Evolutionary conservation across 192 early-diverging fungal genomes (phyloP), one percentile per base, ranked within the genome.

Genomic region (Backusella tuberculispora): DNA sequence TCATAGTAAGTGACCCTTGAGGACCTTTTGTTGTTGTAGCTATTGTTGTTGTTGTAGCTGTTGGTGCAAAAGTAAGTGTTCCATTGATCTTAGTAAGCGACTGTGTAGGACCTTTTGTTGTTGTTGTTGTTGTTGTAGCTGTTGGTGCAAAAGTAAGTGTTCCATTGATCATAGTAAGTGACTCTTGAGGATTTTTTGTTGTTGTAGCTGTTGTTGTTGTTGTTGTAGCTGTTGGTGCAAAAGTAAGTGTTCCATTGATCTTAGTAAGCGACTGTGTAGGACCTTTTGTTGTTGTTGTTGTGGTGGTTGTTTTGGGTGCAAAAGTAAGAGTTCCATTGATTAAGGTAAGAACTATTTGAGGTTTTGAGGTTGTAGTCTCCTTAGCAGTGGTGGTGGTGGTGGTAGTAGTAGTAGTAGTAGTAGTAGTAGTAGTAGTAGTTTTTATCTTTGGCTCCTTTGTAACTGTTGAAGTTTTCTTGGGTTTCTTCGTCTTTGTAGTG

Each of bases 351-450:
- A 26, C 9, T 19, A 26, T 60, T 10, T 13, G 53, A 60, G 21
- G 53, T 26, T 60, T 13, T 24, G 21, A 19, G 26, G 53, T 26
- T 5, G 53, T 24, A 6, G 68, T 69, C 24, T n/a, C 41, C 19
- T 42, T 37, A 40, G 66, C 19, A 10, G 53, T 10, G n/a, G 46
- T 40, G 19, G 65, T 68, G 12, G 75, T 68, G 15, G 73, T 71
- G 21, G 44, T 13, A 7, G 24, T 29, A 0, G 19, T 17, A 14
- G 50, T 40, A 12, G 19, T 34, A 12, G 41, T 48, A 29, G 63
- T 74, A 42, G 73, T 43, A 41, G 48, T 68, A 26, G 63, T 66
- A 47, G 64, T 41, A 24, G 24, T 46, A 37, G 64, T 50, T 9
- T 43, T 40, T 21, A 41, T 75, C 5, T 45, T 34, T 8, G 53